A percentile compares a stretch with the other conserved stretches of the same genome.
Conservation (phyloP, 257 asterid species). For the Cynanchum wilfordii region DNA sequence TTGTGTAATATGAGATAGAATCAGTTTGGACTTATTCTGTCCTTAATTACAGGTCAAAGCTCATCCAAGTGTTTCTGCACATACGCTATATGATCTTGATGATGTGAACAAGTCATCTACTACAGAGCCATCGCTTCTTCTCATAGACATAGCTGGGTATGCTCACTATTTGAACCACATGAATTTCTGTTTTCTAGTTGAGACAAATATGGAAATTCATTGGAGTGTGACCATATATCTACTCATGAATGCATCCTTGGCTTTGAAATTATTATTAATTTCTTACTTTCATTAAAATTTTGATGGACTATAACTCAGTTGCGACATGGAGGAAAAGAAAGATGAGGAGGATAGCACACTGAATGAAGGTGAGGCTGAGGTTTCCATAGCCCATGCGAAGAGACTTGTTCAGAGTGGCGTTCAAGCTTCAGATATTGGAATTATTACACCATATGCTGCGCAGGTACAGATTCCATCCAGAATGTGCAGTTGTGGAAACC, state of each 20-base stretch:
- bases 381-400: conserved; percentile 83
- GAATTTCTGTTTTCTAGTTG: conserved; percentile 1
- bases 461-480: conserved; percentile 42
- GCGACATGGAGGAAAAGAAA: conserved; percentile 98
- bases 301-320: conserved; percentile 36
- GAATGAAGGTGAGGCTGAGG: conserved; percentile 93
- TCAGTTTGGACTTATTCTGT: neutral
- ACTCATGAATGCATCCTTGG: neutral
- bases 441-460: conserved; percentile 92
- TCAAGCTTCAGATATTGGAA: conserved; percentile 72
- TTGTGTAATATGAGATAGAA: neutral
- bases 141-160: conserved; percentile 91
- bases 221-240: neutral
- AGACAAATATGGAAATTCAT: neutral
- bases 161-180: neutral
- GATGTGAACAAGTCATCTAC: conserved; percentile 75
- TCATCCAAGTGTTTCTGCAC: conserved; percentile 83
- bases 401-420: conserved; percentile 85
- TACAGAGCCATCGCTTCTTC: conserved; percentile 79
- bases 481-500: conserved; percentile 10
- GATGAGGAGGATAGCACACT: conserved; percentile 92
- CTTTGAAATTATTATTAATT: neutral
- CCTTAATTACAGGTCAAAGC: conserved; percentile 62
- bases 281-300: neutral
- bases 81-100: conserved; percentile 63